These are phyloP conservation scores for Macrotyloma uniflorum DNA, from an alignment of 306 rosid species.

Conservation along the genomic window DNA sequence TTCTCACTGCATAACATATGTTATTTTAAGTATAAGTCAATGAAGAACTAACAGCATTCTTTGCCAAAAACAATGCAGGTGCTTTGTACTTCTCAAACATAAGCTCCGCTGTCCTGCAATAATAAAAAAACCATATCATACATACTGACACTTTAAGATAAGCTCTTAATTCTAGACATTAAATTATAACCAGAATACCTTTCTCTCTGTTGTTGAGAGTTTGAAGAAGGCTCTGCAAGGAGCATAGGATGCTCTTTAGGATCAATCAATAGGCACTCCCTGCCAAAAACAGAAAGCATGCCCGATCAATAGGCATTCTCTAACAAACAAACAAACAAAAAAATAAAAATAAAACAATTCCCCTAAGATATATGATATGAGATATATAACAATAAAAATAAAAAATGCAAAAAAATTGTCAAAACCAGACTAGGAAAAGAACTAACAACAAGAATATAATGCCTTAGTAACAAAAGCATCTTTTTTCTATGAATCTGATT, in stretches of 20 bases:
- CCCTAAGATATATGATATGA: not conserved
- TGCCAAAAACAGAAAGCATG: constrained; percentile 42
- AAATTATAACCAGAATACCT: constrained; percentile 51
- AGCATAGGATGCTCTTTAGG: constrained; percentile 99
- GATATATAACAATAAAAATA: not conserved
- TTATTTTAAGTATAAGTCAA: constrained; percentile 29
- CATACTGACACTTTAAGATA: constrained; percentile 14
- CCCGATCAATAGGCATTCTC: not conserved
- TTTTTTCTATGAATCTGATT: not conserved
- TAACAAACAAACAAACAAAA: too few relatives aligned
- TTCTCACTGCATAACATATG: not conserved
- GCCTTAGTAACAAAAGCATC: not conserved
- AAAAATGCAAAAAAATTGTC: not conserved
- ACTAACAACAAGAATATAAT: constrained; percentile 8
- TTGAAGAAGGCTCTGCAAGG: constrained; percentile 94
- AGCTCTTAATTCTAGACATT: constrained; percentile 16
- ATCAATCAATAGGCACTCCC: constrained; percentile 92
- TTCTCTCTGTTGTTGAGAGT: constrained; percentile 91
- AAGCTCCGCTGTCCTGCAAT: constrained; percentile 86
- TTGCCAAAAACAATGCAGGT: constrained; percentile 95
- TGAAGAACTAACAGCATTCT: constrained; percentile 82
- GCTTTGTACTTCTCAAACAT: constrained; percentile 99
- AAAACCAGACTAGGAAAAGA: not conserved
- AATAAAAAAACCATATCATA: constrained; percentile 38
- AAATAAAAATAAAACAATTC: constrained; percentile 28